These are phyloP conservation scores for Colletotrichum paranaense DNA, from an alignment of 2,329 filamentous ascomycete species.

Conservation along the genomic window DNA sequence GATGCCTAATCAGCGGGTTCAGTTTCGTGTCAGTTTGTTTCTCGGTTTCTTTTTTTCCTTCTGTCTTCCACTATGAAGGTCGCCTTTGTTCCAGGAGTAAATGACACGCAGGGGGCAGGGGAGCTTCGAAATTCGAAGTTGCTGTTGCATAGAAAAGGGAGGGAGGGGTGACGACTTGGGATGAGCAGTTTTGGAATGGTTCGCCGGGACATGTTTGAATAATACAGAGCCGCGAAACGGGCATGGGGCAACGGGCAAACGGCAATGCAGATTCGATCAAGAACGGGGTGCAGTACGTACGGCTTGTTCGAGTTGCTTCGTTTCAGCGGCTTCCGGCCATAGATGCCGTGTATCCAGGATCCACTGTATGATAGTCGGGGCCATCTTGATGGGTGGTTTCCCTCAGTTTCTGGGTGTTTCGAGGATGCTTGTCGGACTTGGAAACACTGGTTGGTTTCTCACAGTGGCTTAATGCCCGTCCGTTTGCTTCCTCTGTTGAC, in stretches of 20 bases:
- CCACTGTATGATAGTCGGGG: conserved; percentile 66
- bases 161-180: background rate
- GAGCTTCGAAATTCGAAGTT: background rate
- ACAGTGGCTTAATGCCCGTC: background rate
- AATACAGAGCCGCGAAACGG: conserved; percentile 2
- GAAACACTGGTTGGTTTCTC: background rate
- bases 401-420: conserved; percentile 4
- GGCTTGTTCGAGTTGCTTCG: conserved; percentile 57
- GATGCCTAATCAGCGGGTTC: conserved; percentile 55
- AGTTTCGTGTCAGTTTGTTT: conserved; percentile 11
- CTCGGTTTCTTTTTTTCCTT: background rate
- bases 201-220: conserved; percentile 5
- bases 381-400: conserved; percentile 22
- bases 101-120: conserved; percentile 2
- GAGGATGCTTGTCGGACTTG: conserved; percentile 3
- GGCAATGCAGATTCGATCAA: background rate
- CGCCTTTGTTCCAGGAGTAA: background rate
- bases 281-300: conserved; percentile 49
- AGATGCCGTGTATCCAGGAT: conserved; percentile 69
- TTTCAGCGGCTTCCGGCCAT: conserved; percentile 64
- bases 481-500: background rate
- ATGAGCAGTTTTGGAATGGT: background rate
- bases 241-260: background rate
- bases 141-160: background rate
- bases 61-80: background rate